These are phyloP conservation scores for Delitschia confertaspora DNA, from an alignment of 495 filamentous ascomycete species.

Conservation along the genomic window DNA sequence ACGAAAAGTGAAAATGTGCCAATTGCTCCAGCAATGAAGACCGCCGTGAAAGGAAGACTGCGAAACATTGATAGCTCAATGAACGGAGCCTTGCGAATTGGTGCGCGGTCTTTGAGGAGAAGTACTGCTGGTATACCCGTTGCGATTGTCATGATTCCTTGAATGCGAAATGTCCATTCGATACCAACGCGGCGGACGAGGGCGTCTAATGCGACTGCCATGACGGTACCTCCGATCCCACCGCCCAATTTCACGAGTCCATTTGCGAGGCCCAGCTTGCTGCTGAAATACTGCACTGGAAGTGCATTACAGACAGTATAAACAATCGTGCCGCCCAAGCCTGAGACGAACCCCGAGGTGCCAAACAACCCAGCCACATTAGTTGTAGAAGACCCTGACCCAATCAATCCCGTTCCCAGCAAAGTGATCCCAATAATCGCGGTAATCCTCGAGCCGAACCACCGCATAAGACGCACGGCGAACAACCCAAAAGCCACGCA, in stretches of 20 bases:
- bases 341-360: slow-evolving; percentile 48
- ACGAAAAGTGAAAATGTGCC: slow-evolving; percentile 54
- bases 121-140: slow-evolving; percentile 51
- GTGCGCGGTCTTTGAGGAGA: slow-evolving; percentile 46
- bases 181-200: slow-evolving; percentile 41
- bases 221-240: slow-evolving; percentile 45
- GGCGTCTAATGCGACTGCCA: slow-evolving; percentile 42
- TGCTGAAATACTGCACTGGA: slow-evolving; percentile 49
- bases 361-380: slow-evolving; percentile 48
- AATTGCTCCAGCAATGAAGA: slow-evolving; percentile 49
- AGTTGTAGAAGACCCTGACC: slow-evolving; percentile 42
- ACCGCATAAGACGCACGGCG: slow-evolving; percentile 43
- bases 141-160: slow-evolving; percentile 40
- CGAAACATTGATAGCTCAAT: slow-evolving; percentile 48
- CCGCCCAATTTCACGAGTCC: slow-evolving; percentile 48
- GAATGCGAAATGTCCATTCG: slow-evolving; percentile 47
- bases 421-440: slow-evolving; percentile 41
- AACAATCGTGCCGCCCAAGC: slow-evolving; percentile 36
- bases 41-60: slow-evolving; percentile 41
- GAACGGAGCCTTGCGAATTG: slow-evolving; percentile 38
- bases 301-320: slow-evolving; percentile 37
- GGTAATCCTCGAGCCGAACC: slow-evolving; percentile 40
- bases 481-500: slow-evolving; percentile 44
- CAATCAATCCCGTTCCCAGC: slow-evolving; percentile 42
- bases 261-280: slow-evolving; percentile 48